These are phyloP conservation scores for Alternaria metachromatica DNA, from an alignment of 2,329 filamentous ascomycete species.

Conservation along the genomic window DNA sequence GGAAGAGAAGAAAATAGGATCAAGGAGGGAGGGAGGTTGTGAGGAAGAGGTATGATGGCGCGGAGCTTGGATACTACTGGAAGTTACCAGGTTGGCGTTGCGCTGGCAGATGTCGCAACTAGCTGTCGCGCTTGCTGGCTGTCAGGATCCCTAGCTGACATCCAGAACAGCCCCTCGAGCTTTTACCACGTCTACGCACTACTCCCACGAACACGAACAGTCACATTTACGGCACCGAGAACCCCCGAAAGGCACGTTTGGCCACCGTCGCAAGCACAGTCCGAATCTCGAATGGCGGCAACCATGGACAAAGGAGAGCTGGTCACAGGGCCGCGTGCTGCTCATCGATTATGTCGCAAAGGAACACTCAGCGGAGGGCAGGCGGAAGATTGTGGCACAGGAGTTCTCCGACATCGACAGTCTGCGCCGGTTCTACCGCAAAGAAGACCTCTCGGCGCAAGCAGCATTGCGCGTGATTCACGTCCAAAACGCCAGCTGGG, in stretches of 20 bases:
- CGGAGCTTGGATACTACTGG: not conserved
- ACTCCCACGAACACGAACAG: slow-evolving; percentile 16
- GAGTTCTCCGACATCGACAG: slow-evolving; percentile 56
- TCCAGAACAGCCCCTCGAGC: slow-evolving; percentile 23
- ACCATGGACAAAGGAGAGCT: slow-evolving; percentile 46
- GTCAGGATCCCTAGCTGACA: slow-evolving; percentile 3
- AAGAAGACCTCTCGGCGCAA: slow-evolving; percentile 42
- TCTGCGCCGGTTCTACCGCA: slow-evolving; percentile 54
- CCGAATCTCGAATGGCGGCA: slow-evolving; percentile 48
- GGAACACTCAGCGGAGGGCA: slow-evolving; percentile 47
- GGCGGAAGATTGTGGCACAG: slow-evolving; percentile 55
- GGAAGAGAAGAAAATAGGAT: not conserved
- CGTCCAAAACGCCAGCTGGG: slow-evolving; percentile 62
- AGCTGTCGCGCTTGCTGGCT: not conserved
- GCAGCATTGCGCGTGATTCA: slow-evolving; percentile 53
- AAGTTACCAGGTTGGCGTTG: not conserved
- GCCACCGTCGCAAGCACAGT: slow-evolving; percentile 41
- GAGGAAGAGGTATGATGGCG: not conserved
- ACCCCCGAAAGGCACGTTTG: slow-evolving; percentile 28
- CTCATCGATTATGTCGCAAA: slow-evolving; percentile 58
- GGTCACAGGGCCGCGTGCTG: slow-evolving; percentile 55
- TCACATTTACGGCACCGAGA: slow-evolving; percentile 17
- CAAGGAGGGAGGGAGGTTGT: no score
- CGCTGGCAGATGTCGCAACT: not conserved
- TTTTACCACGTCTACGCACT: slow-evolving; percentile 18